A percentile compares a stretch with the other conserved stretches of the same genome.
phyloP scores from a whole-genome alignment of 805 yeast genomes.

The Starmerella bombi region DNA sequence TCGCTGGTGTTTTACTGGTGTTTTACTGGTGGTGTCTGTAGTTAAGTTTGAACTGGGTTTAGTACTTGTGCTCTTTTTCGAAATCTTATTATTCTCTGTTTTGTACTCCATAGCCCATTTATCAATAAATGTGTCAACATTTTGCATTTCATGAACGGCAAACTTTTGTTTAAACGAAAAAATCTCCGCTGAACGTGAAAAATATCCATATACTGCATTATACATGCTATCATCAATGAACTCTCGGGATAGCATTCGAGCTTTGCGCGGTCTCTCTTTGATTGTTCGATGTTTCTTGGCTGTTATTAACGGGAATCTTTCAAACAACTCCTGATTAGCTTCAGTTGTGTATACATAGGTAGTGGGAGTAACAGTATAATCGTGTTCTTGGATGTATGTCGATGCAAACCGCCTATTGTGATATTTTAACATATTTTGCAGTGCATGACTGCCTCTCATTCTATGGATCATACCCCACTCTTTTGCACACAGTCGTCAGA shows the following conservation, averaged over 20 bases:
- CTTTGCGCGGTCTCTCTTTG: conserved; percentile 40
- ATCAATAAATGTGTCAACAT: conserved; percentile 56
- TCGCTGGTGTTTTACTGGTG: background rate
- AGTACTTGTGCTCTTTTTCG: conserved; percentile 9
- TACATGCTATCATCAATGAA: conserved; percentile 77
- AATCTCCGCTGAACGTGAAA: conserved; percentile 63
- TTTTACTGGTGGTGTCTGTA: background rate
- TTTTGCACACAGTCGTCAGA: too few species aligned
- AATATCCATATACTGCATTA: conserved; percentile 73
- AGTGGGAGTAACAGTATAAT: conserved; percentile 27
- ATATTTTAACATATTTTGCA: too few species aligned
- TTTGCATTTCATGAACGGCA: conserved; percentile 42
- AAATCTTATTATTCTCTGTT: conserved; percentile 4
- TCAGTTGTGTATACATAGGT: conserved; percentile 28
- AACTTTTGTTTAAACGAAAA: conserved; percentile 56
- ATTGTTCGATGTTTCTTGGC: conserved; percentile 28
- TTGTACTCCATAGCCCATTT: conserved; percentile 52
- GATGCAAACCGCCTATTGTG: too few species aligned
- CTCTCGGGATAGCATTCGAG: conserved; percentile 62
- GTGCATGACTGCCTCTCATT: too few species aligned
- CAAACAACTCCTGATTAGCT: conserved; percentile 30
- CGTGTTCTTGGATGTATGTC: conserved; percentile 23
- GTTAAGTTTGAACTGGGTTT: background rate
- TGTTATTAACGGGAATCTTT: conserved; percentile 34
- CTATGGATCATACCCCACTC: too few species aligned